These are phyloP conservation scores for Vanderwaltozyma tropicalis DNA, from an alignment of 805 yeast genomes.

Conservation along the genomic window DNA sequence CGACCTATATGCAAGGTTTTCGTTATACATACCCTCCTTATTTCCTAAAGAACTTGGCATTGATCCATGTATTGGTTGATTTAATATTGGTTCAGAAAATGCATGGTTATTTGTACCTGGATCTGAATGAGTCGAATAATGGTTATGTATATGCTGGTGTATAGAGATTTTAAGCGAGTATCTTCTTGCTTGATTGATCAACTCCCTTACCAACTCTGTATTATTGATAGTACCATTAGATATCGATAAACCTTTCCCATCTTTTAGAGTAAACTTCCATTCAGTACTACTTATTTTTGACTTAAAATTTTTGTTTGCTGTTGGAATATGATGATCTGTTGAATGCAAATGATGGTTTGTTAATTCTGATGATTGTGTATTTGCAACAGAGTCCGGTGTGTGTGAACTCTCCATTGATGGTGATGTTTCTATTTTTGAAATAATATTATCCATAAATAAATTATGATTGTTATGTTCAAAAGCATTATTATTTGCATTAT, in stretches of 20 bases:
- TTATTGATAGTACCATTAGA: slow-evolving; percentile 43
- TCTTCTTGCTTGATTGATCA: slow-evolving; percentile 50
- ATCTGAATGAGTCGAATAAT: slow-evolving; percentile 33
- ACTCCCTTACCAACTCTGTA: slow-evolving; percentile 44
- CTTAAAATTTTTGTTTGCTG: too few species aligned
- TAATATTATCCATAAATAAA: too few species aligned
- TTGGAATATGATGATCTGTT: neutral
- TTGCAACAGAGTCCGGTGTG: neutral
- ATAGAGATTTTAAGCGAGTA: slow-evolving; percentile 53
- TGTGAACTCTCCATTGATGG: neutral
- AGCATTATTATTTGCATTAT: too few species aligned
- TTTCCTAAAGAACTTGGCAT: neutral
- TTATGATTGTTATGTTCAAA: too few species aligned
- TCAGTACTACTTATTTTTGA: slow-evolving; percentile 32
- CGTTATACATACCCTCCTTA: neutral
- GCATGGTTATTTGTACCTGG: neutral
- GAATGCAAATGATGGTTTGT: neutral
- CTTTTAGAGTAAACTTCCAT: slow-evolving; percentile 51
- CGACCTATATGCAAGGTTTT: neutral
- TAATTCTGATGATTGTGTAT: slow-evolving; percentile 2
- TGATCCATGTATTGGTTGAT: neutral
- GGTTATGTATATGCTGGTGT: slow-evolving; percentile 82
- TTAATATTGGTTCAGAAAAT: neutral
- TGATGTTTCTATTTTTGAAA: too few species aligned
- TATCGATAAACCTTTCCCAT: slow-evolving; percentile 36